Conservation (phyloP, 257 asterid species). For the Solanum sitiens region DNA sequence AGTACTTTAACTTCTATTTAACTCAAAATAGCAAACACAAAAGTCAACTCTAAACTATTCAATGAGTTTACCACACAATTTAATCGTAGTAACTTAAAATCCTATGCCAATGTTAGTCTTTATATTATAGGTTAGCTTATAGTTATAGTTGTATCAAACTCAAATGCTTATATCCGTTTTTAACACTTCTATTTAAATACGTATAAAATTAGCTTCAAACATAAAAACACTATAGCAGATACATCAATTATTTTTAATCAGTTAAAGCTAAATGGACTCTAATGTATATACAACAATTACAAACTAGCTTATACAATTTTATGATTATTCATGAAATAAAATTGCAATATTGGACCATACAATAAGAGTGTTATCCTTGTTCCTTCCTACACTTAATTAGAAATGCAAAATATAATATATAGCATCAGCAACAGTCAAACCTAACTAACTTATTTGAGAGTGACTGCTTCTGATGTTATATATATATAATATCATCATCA, state of each 20-base stretch:
- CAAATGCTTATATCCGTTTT: neutral
- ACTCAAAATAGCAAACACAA: neutral
- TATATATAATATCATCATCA: neutral
- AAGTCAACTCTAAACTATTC: neutral
- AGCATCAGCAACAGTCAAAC: constrained; percentile 27
- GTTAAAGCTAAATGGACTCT: neutral
- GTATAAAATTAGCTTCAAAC: neutral
- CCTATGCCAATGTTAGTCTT: neutral
- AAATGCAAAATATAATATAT: constrained; percentile 6
- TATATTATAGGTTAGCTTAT: neutral
- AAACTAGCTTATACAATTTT: neutral
- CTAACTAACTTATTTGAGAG: neutral
- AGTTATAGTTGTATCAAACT: neutral
- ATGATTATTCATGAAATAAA: neutral
- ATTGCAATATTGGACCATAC: neutral
- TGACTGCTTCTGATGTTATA: constrained; percentile 26
- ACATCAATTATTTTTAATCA: neutral
- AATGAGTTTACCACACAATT: neutral
- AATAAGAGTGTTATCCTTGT: neutral
- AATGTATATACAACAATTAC: neutral
- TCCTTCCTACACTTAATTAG: neutral
- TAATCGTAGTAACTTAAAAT: neutral
- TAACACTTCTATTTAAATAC: neutral
- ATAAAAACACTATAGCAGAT: neutral
- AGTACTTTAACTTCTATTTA: neutral